A percentile compares a stretch with the other conserved stretches of the same genome.
phyloP scores from a whole-genome alignment of 2,329 filamentous ascomycete genomes.

The Aspergillus intermedius region DNA sequence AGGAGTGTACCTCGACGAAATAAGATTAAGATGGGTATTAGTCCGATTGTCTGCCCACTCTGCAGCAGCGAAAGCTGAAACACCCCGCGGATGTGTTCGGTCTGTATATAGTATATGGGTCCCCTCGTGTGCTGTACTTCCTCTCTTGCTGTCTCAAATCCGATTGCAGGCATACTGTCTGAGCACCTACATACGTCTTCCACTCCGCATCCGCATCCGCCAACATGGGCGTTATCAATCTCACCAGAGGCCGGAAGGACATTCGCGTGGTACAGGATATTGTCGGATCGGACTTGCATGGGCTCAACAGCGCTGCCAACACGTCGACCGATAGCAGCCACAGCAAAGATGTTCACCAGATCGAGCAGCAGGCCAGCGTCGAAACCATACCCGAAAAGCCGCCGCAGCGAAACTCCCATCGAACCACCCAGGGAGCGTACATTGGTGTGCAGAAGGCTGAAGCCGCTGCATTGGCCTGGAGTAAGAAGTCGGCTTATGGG shows the following conservation, averaged over 20 bases:
- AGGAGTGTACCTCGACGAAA: too few relatives aligned
- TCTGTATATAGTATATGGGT: not conserved
- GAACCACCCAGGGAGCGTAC: constrained; percentile 5
- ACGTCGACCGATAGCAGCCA: not conserved
- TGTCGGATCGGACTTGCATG: constrained; percentile 3
- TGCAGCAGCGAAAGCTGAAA: too few relatives aligned
- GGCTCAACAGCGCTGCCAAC: constrained; percentile 2
- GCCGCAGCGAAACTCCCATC: constrained; percentile 1
- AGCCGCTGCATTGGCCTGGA: constrained; percentile 38
- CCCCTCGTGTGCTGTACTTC: too few relatives aligned
- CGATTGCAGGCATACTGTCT: too few relatives aligned
- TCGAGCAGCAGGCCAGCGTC: not conserved
- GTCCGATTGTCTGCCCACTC: too few relatives aligned
- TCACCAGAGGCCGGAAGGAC: constrained; percentile 6
- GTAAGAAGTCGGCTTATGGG: constrained; percentile 22
- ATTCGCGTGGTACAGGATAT: constrained; percentile 4
- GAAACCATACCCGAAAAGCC: not conserved
- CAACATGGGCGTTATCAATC: constrained; percentile 4
- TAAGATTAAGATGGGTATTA: too few relatives aligned
- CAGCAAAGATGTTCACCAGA: not conserved
- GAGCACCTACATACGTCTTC: not conserved
- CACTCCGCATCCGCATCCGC: not conserved
- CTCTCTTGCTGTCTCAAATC: too few relatives aligned
- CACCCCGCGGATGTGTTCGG: not conserved
- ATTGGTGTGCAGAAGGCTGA: constrained; percentile 29